Percentiles rank a stretch among this genome's conserved stretches.
phyloP scores from a whole-genome alignment of 768 basidiomycete genomes.

The Tricholoma furcatifolium region DNA sequence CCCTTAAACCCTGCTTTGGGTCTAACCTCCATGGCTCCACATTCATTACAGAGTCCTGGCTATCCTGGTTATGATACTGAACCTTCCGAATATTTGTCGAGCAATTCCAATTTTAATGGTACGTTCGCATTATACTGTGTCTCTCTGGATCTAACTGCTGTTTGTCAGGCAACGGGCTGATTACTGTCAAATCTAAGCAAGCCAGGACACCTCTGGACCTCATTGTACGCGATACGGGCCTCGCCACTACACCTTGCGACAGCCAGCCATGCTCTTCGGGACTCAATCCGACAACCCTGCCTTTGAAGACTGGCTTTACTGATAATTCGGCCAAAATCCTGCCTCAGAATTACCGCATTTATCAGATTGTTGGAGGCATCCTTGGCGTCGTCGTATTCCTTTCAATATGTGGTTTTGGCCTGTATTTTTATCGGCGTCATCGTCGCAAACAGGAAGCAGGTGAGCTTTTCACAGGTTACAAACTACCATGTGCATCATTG shows the following conservation, averaged over 20 bases:
- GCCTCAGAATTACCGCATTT: not conserved
- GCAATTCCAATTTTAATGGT: not conserved
- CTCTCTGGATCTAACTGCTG: no score
- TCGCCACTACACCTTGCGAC: no score
- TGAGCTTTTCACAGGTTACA: not conserved
- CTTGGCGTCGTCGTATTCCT: conserved; percentile 10
- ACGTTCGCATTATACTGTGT: not conserved
- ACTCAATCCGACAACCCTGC: no score
- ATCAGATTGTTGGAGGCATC: conserved; percentile 12
- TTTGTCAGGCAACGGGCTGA: no score
- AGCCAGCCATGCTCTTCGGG: no score
- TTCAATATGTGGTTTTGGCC: not conserved
- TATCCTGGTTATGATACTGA: not conserved
- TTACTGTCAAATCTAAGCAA: no score
- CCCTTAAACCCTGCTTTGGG: no score
- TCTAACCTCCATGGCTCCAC: not conserved
- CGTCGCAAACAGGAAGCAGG: not conserved
- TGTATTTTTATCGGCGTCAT: conserved; percentile 4
- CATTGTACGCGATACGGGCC: no score
- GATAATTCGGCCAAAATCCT: not conserved
- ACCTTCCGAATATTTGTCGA: not conserved
- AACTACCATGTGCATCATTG: not conserved
- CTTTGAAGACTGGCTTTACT: not conserved
- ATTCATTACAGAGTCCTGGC: not conserved
- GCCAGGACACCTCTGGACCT: no score